Conservation (phyloP, 169 alveolate genomes). For the Eimeria acervulina region DNA sequence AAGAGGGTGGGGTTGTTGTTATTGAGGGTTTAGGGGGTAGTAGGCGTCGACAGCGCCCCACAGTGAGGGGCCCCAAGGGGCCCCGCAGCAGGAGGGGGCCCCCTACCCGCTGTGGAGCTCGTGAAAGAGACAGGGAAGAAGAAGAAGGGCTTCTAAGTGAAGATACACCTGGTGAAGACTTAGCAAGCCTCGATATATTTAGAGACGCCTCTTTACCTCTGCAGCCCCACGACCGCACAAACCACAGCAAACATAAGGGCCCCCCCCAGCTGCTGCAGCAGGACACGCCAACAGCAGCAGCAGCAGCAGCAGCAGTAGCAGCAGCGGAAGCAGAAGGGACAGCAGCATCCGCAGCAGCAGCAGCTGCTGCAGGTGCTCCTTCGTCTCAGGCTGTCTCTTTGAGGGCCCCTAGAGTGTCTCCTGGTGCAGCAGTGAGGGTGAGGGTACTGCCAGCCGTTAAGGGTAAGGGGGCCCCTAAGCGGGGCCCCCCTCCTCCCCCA, state of each 20-base stretch:
- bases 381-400: neutral
- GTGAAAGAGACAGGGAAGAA: constrained; percentile 29
- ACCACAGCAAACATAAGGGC: neutral
- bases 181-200: neutral
- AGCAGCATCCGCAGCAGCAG: neutral
- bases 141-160: neutral
- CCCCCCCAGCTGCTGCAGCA: neutral
- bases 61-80: neutral
- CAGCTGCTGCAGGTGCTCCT: neutral
- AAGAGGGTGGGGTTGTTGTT: neutral
- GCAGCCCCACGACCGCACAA: too few species aligned
- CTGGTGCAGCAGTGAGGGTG: neutral
- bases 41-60: neutral
- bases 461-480: neutral
- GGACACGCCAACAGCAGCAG: neutral
- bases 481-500: constrained; percentile 19
- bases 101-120: neutral
- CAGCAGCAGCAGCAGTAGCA: neutral
- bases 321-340: neutral
- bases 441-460: neutral
- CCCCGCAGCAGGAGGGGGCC: neutral
- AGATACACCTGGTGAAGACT: neutral
- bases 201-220: too few species aligned
- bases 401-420: neutral
- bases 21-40: neutral